Evolutionary conservation across 2,329 filamentous ascomycete genomes (phyloP).

Genomic region (Diaporthe nobilis): DNA sequence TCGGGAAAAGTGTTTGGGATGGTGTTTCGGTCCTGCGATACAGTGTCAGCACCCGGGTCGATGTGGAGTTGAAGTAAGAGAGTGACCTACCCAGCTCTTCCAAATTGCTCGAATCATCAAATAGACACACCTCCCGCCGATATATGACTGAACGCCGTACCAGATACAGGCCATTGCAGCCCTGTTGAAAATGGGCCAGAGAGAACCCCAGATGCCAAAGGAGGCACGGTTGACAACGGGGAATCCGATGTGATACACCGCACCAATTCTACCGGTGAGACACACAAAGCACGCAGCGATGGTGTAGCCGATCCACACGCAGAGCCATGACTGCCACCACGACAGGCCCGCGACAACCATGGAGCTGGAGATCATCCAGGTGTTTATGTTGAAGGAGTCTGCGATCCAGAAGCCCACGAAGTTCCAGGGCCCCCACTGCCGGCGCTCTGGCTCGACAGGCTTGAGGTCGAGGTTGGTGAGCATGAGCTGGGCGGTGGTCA

Average conservation of each 20-base stretch:
- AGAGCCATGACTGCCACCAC: constrained; percentile 95
- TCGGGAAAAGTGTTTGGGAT: constrained; percentile 77
- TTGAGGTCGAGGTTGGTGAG: constrained; percentile 88
- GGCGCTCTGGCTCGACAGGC: constrained; percentile 81
- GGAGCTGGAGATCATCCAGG: constrained; percentile 92
- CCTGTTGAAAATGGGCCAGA: constrained; percentile 92
- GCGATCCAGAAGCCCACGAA: constrained; percentile 92
- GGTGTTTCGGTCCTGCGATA: constrained; percentile 59
- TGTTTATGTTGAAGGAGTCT: constrained; percentile 90
- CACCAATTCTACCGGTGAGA: constrained; percentile 85
- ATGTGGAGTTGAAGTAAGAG: not conserved
- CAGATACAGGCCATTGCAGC: constrained; percentile 90
- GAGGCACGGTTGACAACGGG: constrained; percentile 83
- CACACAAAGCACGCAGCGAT: constrained; percentile 83
- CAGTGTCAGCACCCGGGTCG: constrained; percentile 35
- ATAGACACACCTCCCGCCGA: constrained; percentile 87
- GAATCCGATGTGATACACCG: constrained; percentile 90
- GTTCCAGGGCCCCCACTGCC: constrained; percentile 90
- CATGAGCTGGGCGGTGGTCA: constrained; percentile 86
- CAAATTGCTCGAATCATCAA: constrained; percentile 92
- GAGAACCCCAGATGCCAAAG: constrained; percentile 89
- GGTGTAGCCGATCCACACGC: constrained; percentile 88
- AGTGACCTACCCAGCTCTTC: constrained; percentile 70
- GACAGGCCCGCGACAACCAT: constrained; percentile 84
- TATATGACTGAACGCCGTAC: constrained; percentile 90